phyloP scores from a whole-genome alignment of 306 rosid species.

The Cicer bijugum region DNA sequence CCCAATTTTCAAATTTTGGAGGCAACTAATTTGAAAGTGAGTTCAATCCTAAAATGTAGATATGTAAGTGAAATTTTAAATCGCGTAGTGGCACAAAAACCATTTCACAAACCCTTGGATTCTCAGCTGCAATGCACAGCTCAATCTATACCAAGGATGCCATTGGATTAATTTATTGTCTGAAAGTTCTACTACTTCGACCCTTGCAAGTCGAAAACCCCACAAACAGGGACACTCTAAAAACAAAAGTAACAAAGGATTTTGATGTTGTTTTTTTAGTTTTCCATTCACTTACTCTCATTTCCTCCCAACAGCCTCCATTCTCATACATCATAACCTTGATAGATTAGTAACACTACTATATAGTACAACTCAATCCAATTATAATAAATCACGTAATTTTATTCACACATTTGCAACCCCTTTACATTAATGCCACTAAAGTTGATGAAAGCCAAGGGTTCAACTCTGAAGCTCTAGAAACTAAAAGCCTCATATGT shows the following conservation, averaged over 20 bases:
- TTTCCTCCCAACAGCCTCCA: no score
- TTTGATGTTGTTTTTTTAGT: no score
- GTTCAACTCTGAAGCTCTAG: background rate
- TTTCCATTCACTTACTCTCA: no score
- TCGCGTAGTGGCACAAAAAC: background rate
- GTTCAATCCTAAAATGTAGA: background rate
- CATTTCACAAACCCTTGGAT: background rate
- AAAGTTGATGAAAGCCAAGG: background rate
- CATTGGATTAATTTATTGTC: background rate
- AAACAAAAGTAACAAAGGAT: background rate
- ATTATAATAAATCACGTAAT: background rate
- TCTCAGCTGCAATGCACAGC: background rate
- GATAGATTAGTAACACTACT: background rate
- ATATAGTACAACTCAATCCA: background rate
- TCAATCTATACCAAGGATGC: background rate
- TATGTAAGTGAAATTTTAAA: background rate
- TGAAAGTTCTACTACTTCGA: background rate
- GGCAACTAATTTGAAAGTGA: background rate
- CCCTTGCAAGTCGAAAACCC: background rate
- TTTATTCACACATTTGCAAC: constrained; percentile 3
- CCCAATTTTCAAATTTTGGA: constrained; percentile 1
- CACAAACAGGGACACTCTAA: background rate
- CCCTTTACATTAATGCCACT: background rate
- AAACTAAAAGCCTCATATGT: background rate
- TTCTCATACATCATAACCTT: background rate